These are phyloP conservation scores for Trypethelium eluteriae DNA, from an alignment of 495 filamentous ascomycete genomes.

Conservation along the genomic window DNA sequence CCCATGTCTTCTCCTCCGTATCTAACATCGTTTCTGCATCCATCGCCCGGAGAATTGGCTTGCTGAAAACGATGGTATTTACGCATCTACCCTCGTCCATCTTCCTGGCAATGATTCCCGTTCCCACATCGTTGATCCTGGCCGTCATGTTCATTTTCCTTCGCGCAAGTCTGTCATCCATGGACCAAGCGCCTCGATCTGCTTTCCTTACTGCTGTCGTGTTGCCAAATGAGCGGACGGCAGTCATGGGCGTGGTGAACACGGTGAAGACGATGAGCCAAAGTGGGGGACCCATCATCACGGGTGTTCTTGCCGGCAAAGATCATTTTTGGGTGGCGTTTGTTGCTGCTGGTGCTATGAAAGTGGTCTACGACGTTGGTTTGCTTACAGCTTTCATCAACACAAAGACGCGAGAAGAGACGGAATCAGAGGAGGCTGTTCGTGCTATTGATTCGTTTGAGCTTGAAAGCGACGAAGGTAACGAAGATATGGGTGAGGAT, in stretches of 20 bases:
- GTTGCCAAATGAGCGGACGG: constrained; percentile 65
- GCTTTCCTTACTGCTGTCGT: constrained; percentile 72
- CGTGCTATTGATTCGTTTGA: constrained; percentile 4
- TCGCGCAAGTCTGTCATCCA: constrained; percentile 60
- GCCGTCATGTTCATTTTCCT: constrained; percentile 54
- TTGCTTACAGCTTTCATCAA: constrained; percentile 58
- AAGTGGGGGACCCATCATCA: constrained; percentile 54
- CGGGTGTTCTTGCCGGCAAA: constrained; percentile 58
- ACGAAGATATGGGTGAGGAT: not conserved
- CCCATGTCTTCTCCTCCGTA: constrained; percentile 56
- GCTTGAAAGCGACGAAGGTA: not conserved
- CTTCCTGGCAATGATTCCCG: constrained; percentile 60
- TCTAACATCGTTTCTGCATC: constrained; percentile 68
- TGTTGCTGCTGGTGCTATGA: constrained; percentile 59
- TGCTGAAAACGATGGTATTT: constrained; percentile 82
- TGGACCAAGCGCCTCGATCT: constrained; percentile 75
- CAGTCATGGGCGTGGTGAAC: constrained; percentile 40
- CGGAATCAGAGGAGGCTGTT: not conserved
- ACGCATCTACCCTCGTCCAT: constrained; percentile 73
- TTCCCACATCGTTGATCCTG: constrained; percentile 51
- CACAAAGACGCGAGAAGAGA: constrained; percentile 12
- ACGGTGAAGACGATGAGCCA: constrained; percentile 33
- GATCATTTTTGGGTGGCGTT: constrained; percentile 64
- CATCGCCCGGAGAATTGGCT: constrained; percentile 66
- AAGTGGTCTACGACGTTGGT: constrained; percentile 65